Percentiles rank a stretch among this genome's conserved stretches.
phyloP scores from a whole-genome alignment of 1,284 basidiomycete genomes.

The Pyrrhoderma noxium region DNA sequence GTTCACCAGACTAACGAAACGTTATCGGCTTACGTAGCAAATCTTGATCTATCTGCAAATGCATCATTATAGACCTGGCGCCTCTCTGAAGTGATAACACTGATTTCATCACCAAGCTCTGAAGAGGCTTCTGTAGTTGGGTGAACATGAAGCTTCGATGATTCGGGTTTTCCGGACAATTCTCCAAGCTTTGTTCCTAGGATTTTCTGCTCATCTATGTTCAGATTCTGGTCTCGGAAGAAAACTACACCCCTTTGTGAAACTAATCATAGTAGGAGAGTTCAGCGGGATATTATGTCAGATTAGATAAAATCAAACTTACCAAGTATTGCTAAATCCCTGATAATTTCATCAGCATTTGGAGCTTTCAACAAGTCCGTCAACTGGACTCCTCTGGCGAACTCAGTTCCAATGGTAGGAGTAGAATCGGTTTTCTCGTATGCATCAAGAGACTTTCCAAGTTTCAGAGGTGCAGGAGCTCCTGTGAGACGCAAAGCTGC shows the following conservation, averaged over 20 bases:
- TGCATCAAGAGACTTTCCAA: constrained; percentile 13
- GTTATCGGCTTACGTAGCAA: constrained; percentile 3
- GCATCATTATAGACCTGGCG: constrained; percentile 17
- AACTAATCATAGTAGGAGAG: constrained; percentile 23
- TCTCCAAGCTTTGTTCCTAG: constrained; percentile 45
- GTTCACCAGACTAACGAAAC: no score
- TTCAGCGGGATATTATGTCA: no score
- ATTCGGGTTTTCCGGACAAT: constrained; percentile 48
- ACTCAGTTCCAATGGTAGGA: constrained; percentile 35
- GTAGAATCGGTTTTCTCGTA: constrained; percentile 23
- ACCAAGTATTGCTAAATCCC: constrained; percentile 43
- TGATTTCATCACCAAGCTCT: constrained; percentile 43
- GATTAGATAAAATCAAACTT: neutral
- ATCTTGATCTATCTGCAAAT: constrained; percentile 5
- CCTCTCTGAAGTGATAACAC: constrained; percentile 40
- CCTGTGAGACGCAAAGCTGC: constrained; percentile 11
- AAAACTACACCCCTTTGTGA: constrained; percentile 69
- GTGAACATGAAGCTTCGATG: constrained; percentile 54
- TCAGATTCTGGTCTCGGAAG: constrained; percentile 52
- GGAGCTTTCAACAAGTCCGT: constrained; percentile 30
- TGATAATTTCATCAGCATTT: constrained; percentile 37
- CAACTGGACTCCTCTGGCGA: constrained; percentile 32
- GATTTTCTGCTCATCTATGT: constrained; percentile 36
- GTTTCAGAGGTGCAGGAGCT: constrained; percentile 9
- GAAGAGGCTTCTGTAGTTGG: constrained; percentile 50